These are phyloP conservation scores for Cladosporium sp. DNA, from an alignment of 2,329 filamentous ascomycete genomes.

Conservation along the genomic window DNA sequence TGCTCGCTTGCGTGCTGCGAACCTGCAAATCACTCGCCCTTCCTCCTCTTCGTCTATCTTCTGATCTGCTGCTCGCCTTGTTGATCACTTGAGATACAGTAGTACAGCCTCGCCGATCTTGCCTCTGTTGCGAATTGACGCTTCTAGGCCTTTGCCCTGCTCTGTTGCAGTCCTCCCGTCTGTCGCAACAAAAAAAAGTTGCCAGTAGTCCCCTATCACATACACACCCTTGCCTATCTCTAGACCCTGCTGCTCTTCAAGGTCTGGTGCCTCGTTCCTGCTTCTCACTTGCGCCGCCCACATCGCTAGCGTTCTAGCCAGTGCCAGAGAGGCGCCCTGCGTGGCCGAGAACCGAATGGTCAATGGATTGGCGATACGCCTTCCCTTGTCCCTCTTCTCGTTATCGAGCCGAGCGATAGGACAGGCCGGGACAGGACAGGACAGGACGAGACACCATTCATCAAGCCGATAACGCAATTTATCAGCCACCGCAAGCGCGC, in stretches of 20 bases:
- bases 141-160: slow-evolving; percentile 1
- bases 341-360: slow-evolving; percentile 6
- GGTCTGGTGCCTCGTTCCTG: slow-evolving; percentile 8
- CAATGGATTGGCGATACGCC: slow-evolving; percentile 5
- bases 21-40: slow-evolving; percentile 12
- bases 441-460: neutral
- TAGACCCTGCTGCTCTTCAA: slow-evolving; percentile 10
- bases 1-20: slow-evolving; percentile 15
- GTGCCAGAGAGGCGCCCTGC: slow-evolving; percentile 5
- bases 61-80: slow-evolving; percentile 6
- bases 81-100: neutral
- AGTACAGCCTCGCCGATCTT: slow-evolving; percentile 6
- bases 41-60: slow-evolving; percentile 4
- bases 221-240: slow-evolving; percentile 5
- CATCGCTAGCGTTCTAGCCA: slow-evolving; percentile 19
- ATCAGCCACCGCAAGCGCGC: neutral
- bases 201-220: slow-evolving; percentile 4
- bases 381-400: neutral
- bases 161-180: neutral
- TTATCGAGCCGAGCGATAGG: slow-evolving; percentile 6
- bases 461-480: slow-evolving; percentile 5
- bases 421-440: neutral
- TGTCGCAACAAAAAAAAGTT: slow-evolving; percentile 10
- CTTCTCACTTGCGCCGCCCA: slow-evolving; percentile 14
- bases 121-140: neutral